Percentiles rank a stretch among this genome's conserved stretches.
phyloP scores from a whole-genome alignment of 2,329 filamentous ascomycete species.

The Hypoxylon rubiginosum region DNA sequence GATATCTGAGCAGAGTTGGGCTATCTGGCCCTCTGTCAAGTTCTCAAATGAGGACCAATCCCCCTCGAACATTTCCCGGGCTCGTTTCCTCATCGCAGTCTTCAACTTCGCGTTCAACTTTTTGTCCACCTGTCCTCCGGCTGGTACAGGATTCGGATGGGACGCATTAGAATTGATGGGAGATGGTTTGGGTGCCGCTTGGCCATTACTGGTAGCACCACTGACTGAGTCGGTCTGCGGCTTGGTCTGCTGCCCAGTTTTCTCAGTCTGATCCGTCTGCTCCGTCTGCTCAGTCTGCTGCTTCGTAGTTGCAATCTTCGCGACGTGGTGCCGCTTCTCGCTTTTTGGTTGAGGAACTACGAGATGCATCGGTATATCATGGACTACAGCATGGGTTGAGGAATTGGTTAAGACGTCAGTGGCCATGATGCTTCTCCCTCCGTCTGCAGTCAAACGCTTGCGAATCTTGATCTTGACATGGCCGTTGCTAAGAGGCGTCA shows the following conservation, averaged over 20 bases:
- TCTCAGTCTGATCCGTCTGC: no score
- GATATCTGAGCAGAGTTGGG: neutral
- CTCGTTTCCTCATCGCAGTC: neutral
- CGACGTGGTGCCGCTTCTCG: neutral
- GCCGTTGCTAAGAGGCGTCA: conserved; percentile 24
- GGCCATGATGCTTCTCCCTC: conserved; percentile 23
- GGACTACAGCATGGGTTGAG: neutral
- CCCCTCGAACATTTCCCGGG: neutral
- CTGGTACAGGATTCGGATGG: neutral
- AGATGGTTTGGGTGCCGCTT: neutral
- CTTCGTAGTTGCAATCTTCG: neutral
- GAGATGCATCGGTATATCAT: conserved; percentile 2
- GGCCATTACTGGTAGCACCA: neutral
- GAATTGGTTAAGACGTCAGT: neutral
- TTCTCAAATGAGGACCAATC: neutral
- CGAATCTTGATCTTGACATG: conserved; percentile 20
- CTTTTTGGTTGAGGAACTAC: neutral
- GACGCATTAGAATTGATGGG: neutral
- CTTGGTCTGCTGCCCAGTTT: no score
- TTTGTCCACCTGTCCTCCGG: neutral
- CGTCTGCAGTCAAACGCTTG: conserved; percentile 23
- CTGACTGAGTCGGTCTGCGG: neutral
- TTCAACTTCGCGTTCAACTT: neutral
- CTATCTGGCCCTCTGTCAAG: neutral
- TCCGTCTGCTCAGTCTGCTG: no score